phyloP scores from a whole-genome alignment of 805 yeast species.

The Spathaspora gorwiae region DNA sequence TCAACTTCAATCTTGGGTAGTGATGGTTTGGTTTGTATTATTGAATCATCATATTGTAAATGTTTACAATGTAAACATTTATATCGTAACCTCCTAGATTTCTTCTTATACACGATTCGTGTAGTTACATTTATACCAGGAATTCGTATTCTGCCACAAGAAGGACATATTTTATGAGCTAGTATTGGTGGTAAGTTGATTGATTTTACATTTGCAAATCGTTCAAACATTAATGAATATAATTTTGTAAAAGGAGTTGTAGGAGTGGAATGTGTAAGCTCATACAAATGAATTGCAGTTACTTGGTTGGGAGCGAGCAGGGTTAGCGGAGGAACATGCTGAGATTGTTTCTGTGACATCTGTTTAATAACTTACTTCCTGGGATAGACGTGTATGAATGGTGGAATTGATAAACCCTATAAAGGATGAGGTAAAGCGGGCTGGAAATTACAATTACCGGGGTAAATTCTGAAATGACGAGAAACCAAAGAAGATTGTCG shows the following conservation, averaged over 20 bases:
- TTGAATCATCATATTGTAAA: slow-evolving; percentile 3
- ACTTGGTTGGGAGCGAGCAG: slow-evolving; percentile 13
- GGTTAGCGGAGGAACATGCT: too few relatives aligned
- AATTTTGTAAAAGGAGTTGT: slow-evolving; percentile 20
- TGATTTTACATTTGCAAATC: slow-evolving; percentile 17
- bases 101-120: slow-evolving; percentile 16
- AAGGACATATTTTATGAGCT: slow-evolving; percentile 22
- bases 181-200: slow-evolving; percentile 25
- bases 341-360: too few relatives aligned
- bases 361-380: too few relatives aligned
- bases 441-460: too few relatives aligned
- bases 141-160: slow-evolving; percentile 27
- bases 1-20: background rate
- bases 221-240: slow-evolving; percentile 19
- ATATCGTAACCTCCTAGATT: slow-evolving; percentile 5
- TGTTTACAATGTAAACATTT: slow-evolving; percentile 9
- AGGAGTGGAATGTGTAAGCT: slow-evolving; percentile 25
- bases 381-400: too few relatives aligned
- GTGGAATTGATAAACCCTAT: too few relatives aligned
- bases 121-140: slow-evolving; percentile 30
- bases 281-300: slow-evolving; percentile 23
- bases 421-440: too few relatives aligned
- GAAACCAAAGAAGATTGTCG: too few relatives aligned
- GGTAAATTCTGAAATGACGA: too few relatives aligned
- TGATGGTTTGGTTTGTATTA: slow-evolving; percentile 1